Evolutionary conservation across 2,329 filamentous ascomycete genomes (phyloP).

Genomic region (Penicillium sp.): DNA sequence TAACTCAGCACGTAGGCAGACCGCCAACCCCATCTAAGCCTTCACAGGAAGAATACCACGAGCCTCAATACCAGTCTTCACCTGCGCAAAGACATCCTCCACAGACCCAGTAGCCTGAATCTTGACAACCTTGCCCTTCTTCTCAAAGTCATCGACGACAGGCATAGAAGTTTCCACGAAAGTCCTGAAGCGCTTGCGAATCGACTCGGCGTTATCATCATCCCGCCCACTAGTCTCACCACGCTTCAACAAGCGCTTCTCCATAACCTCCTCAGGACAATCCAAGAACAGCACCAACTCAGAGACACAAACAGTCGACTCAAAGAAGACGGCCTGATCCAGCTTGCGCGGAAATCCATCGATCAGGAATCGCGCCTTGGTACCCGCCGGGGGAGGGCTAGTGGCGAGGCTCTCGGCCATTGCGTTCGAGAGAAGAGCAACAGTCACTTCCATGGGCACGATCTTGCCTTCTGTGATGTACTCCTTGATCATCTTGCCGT

Average conservation of each 20-base stretch:
- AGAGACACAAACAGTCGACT: slow-evolving; percentile 79
- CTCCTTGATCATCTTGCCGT: slow-evolving; percentile 85
- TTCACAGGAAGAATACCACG: slow-evolving; percentile 38
- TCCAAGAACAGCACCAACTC: slow-evolving; percentile 91
- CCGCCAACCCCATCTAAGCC: background rate
- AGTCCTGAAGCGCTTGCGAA: slow-evolving; percentile 91
- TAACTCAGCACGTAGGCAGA: background rate
- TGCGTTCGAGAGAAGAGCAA: slow-evolving; percentile 88
- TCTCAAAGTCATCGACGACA: slow-evolving; percentile 81
- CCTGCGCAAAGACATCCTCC: slow-evolving; percentile 61
- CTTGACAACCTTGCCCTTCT: slow-evolving; percentile 74
- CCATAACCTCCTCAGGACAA: slow-evolving; percentile 86
- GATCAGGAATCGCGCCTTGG: slow-evolving; percentile 70
- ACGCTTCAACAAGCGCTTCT: slow-evolving; percentile 76
- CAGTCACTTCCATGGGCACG: slow-evolving; percentile 98
- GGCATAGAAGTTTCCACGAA: slow-evolving; percentile 98
- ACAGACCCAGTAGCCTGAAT: slow-evolving; percentile 69
- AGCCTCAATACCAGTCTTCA: slow-evolving; percentile 48
- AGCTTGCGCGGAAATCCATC: slow-evolving; percentile 93
- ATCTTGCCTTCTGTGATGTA: slow-evolving; percentile 95
- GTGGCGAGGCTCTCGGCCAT: slow-evolving; percentile 70
- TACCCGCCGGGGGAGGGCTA: slow-evolving; percentile 29
- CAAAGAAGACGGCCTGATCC: slow-evolving; percentile 93
- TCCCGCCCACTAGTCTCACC: slow-evolving; percentile 88
- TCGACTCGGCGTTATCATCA: slow-evolving; percentile 93